A percentile compares a stretch with the other conserved stretches of the same genome.
phyloP scores from a whole-genome alignment of 2,329 filamentous ascomycete species.

The Trichoderma breve region DNA sequence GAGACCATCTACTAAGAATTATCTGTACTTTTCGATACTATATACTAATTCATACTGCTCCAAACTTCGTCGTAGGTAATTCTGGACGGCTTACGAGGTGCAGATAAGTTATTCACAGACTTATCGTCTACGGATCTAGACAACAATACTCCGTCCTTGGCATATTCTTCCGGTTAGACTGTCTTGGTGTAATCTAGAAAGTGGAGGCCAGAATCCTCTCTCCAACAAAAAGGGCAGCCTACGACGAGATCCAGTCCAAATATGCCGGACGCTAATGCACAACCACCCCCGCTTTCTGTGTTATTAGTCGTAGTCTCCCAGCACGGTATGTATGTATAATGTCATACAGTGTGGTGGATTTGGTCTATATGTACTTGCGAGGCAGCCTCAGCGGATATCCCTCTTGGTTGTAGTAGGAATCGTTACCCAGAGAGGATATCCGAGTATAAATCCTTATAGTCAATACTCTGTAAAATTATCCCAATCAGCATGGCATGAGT shows the following conservation, averaged over 20 bases:
- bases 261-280: background rate
- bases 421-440: background rate
- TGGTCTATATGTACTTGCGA: background rate
- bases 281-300: background rate
- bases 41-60: background rate
- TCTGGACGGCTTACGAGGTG: background rate
- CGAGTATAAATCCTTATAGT: background rate
- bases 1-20: background rate
- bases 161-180: background rate
- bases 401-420: background rate
- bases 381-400: background rate
- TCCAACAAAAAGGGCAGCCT: background rate
- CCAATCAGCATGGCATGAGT: background rate
- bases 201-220: background rate
- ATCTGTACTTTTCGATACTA: background rate
- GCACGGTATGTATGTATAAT: background rate
- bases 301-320: background rate
- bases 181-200: background rate
- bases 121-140: background rate
- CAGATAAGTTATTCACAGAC: background rate
- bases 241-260: background rate
- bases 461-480: background rate
- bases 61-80: background rate
- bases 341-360: background rate
- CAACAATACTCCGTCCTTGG: background rate